Base-by-base conservation (phyloP, 768 basidiomycete species). In the Porphyrellus cyaneotinctus region DNA sequence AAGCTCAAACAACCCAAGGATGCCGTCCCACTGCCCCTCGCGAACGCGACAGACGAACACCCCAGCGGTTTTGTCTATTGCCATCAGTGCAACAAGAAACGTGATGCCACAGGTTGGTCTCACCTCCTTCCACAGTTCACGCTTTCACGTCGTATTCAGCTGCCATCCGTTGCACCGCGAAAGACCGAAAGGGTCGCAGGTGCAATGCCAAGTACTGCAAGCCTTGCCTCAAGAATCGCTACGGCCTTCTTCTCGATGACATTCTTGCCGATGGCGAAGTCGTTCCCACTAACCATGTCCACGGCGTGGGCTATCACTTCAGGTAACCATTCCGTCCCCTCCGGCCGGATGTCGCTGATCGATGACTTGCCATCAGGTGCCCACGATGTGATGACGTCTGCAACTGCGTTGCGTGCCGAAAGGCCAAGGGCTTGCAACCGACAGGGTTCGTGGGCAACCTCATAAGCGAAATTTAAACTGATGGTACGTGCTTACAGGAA, bases 31-130 rank as follows among this genome's bases (percentile, higher is more conserved):
- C 47, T 65, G 56, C 56, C 63, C 26, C 32, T 39, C 43, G 47
- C 53, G 39, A 61, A 63, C 43, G 53, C 39, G 56, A 61, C 52
- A 12, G 52, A 70, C 18, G 68, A 72, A 35, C 66, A 58, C 51
- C 72, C 74, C 32, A 69, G 69, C 24, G 77, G 60, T 62, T 75
- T 64, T 43, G 67, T 80, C 45, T 80, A 83, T 58, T 90, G 88
- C 58, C 88, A 88, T 64, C 87, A 88, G 61, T 88, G 88, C 67
- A 75, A 74, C 56, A 78, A 77, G 63, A 86, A 84, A 58, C 80
- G 81, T 46, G 81, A 81, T 58, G 62, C 66, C 26, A 62, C 70
- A 42, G 70, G 87, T 85, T 42, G 46, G 75, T 62, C 28, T 51
- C 22, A 30, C 3, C n/a, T 31, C 23, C n/a, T 32, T 14, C 49